Conservation (phyloP, 176 grass and related monocot species). For the Oryza punctata region DNA sequence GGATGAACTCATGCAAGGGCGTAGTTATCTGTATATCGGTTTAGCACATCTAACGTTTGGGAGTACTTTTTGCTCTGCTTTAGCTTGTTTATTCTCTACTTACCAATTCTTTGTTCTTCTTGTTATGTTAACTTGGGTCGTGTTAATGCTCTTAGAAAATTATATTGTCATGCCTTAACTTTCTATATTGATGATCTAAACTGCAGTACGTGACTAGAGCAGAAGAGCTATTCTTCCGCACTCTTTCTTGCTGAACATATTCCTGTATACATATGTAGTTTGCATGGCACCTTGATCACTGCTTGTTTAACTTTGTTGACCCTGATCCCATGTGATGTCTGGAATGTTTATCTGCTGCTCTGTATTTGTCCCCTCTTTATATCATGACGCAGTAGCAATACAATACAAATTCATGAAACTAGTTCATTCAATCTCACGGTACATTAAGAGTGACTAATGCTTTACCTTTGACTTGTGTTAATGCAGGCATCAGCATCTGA, state of each 20-base stretch:
- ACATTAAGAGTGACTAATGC: not conserved
- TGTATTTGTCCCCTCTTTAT: not conserved
- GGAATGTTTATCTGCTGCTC: not conserved
- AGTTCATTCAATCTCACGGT: not conserved
- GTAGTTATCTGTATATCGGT: not conserved
- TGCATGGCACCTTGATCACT: not conserved
- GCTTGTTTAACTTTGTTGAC: not conserved
- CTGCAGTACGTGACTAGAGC: not conserved
- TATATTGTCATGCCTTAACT: too few relatives aligned
- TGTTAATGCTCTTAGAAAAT: not conserved
- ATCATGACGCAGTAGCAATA: not conserved
- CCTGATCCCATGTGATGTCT: not conserved
- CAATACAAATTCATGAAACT: not conserved
- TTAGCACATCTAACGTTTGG: not conserved
- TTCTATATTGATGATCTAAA: not conserved
- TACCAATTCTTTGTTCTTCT: not conserved
- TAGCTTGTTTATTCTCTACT: too few relatives aligned
- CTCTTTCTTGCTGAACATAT: not conserved
- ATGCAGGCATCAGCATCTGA: conserved; percentile 29
- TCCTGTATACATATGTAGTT: not conserved
- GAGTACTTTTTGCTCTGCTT: too few relatives aligned
- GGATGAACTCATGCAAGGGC: not conserved
- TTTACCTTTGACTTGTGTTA: not conserved
- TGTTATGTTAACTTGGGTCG: not conserved
- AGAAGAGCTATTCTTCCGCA: not conserved